Base-by-base conservation (phyloP, 208 protist species). In the Trypanosoma platydactyli region DNA sequence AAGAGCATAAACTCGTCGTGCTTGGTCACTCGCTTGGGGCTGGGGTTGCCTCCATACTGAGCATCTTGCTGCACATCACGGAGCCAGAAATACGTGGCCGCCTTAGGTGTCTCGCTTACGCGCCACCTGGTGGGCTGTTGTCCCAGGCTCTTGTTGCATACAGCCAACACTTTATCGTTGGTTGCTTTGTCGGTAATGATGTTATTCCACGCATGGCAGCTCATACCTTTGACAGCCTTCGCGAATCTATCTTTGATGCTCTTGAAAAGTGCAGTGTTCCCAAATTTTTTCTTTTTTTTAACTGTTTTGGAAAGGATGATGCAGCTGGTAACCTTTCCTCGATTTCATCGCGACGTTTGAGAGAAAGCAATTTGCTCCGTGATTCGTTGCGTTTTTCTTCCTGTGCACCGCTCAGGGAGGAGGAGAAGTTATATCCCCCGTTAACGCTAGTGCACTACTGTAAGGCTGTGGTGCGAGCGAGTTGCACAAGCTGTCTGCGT, bases 21-120 rank as follows among this genome's bases (percentile, higher is more conserved):
- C 51, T 96, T 1, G 91, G 91, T 22, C 91, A 96, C 74, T 96
- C 91, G 1, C 82, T 96, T 33, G 91, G 91, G 27, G 91, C 84
- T 15, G 91, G 88, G 7, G 84, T 92, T 18, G 82, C 84, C 2
- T 62, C 88, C 7, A 77, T 96, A 24, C 66, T 96, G 29, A 79
- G 83, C 11, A 84, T 80, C 25, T 33, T 94, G 35, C 35, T 96
- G 24, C 83, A 75, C 68, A 84, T 83, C 18, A 71, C 76, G 12
- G 30, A 79, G 12, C 54, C 62, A 20, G 67, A 20, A 27, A 50
- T 95, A 46, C 85, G 87, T 2, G 29, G 40, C 11, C 90, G 90
- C 1, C 67, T 95, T 54, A 76, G 70, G 3, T 88, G 85, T 59
- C 65, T 94, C 30, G 90, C 90, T 4, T 95, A 95, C 71, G 75